Evolutionary conservation across 805 yeast species (phyloP).

Genomic region (Candida krabiensis): DNA sequence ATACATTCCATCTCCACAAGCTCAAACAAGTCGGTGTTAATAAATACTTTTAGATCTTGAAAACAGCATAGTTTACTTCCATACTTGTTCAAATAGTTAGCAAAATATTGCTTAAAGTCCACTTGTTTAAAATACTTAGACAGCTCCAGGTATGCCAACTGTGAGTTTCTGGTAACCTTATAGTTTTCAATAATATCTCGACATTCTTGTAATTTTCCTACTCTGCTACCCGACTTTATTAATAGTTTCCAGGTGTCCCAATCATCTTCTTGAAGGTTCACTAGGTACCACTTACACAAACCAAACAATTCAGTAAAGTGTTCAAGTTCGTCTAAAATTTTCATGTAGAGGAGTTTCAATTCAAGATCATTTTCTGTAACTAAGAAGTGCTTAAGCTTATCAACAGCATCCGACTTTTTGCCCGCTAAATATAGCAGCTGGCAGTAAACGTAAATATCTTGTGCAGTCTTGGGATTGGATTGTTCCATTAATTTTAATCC

Average conservation of each 20-base stretch:
- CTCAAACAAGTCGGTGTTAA: constrained; percentile 4
- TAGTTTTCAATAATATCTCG: constrained; percentile 29
- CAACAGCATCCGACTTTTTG: constrained; percentile 36
- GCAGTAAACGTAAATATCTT: constrained; percentile 64
- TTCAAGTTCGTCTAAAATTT: constrained; percentile 41
- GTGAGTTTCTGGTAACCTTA: constrained; percentile 53
- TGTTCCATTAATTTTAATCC: constrained; percentile 57
- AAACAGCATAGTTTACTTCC: constrained; percentile 65
- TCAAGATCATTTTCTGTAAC: constrained; percentile 55
- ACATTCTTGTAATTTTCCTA: constrained; percentile 36
- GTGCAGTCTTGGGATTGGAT: constrained; percentile 56
- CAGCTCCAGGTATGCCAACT: constrained; percentile 52
- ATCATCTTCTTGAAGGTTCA: constrained; percentile 61
- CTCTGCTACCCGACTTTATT: constrained; percentile 43
- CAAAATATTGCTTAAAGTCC: constrained; percentile 30
- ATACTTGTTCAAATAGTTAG: constrained; percentile 43
- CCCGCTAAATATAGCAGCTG: constrained; percentile 43
- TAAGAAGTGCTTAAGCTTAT: constrained; percentile 32
- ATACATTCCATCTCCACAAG: constrained; percentile 12
- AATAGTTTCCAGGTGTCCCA: constrained; percentile 70
- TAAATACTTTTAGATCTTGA: constrained; percentile 51
- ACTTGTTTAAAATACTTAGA: constrained; percentile 22
- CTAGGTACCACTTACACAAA: constrained; percentile 42
- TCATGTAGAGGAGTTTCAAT: constrained; percentile 53
- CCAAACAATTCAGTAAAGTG: constrained; percentile 45